Percentiles rank a stretch among this genome's conserved stretches.
Evolutionary conservation across 306 rosid genomes (phyloP).

Genomic region (Gynostemma pentaphyllum): DNA sequence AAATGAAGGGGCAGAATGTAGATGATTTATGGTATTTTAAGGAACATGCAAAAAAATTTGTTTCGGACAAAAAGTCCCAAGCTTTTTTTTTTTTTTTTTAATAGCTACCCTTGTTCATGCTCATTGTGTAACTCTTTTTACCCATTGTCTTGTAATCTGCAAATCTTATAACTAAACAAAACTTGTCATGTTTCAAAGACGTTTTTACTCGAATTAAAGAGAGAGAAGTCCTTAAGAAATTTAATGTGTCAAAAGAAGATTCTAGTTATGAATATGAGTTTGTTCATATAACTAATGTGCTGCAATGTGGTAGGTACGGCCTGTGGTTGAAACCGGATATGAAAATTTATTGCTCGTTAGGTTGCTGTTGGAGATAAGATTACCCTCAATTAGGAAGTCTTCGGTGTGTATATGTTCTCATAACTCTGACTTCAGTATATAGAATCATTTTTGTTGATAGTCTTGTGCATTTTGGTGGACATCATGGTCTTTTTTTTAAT

Average conservation of each 20-base stretch:
- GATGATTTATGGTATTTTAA: background rate
- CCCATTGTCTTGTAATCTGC: background rate
- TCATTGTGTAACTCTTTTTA: background rate
- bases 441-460: constrained; percentile 8
- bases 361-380: constrained; percentile 63
- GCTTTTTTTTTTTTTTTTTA: background rate
- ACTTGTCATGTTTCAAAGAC: background rate
- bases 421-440: background rate
- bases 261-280: background rate
- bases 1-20: background rate
- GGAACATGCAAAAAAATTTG: background rate
- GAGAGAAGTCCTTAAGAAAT: background rate
- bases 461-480: background rate
- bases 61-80: background rate
- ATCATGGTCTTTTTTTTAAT: constrained; percentile 25
- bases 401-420: constrained; percentile 43
- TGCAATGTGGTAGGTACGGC: constrained; percentile 63
- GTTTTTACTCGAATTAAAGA: background rate
- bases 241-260: background rate
- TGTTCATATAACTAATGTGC: constrained; percentile 1
- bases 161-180: background rate
- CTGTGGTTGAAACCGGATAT: constrained; percentile 94
- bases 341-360: constrained; percentile 81
- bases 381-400: constrained; percentile 53
- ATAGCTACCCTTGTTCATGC: background rate